These are phyloP conservation scores for Schwanniomyces etchellsii DNA, from an alignment of 1,139 yeast species.

Conservation along the genomic window DNA sequence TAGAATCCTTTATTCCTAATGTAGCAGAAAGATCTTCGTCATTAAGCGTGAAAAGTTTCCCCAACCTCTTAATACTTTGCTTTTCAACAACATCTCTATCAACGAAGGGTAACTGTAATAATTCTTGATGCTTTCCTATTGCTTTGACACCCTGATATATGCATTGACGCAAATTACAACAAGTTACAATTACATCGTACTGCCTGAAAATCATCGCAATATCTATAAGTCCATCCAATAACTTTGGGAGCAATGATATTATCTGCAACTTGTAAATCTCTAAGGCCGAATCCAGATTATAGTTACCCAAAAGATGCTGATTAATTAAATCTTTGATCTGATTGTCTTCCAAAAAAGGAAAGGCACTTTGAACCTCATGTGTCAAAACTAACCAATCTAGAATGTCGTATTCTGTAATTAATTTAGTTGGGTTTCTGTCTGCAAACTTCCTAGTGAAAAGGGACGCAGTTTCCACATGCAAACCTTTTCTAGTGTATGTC, in stretches of 20 bases:
- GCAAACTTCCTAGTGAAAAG: constrained; percentile 57
- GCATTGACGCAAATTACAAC: constrained; percentile 66
- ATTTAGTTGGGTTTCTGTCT: constrained; percentile 73
- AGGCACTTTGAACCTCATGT: constrained; percentile 50
- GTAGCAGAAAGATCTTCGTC: constrained; percentile 50
- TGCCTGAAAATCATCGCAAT: constrained; percentile 78
- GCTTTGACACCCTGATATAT: constrained; percentile 75
- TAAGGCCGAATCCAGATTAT: constrained; percentile 10
- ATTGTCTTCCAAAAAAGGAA: constrained; percentile 32
- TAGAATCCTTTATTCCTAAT: constrained; percentile 49
- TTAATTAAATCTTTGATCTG: constrained; percentile 48
- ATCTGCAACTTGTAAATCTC: constrained; percentile 49
- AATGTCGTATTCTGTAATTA: constrained; percentile 55
- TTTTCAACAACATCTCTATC: constrained; percentile 38
- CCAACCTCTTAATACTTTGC: constrained; percentile 51
- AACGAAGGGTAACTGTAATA: constrained; percentile 78
- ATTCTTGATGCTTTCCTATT: constrained; percentile 51
- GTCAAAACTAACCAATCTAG: constrained; percentile 60
- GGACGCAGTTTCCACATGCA: constrained; percentile 80
- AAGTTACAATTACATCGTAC: constrained; percentile 54
- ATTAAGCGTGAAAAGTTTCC: constrained; percentile 58
- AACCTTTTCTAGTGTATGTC: constrained; percentile 74
- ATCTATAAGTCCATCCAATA: constrained; percentile 72
- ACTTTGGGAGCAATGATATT: constrained; percentile 57
- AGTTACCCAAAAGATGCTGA: constrained; percentile 52